These are phyloP conservation scores for Pseudonitzschia multiseries DNA, from an alignment of 108 stramenopile genomes.

Conservation along the genomic window DNA sequence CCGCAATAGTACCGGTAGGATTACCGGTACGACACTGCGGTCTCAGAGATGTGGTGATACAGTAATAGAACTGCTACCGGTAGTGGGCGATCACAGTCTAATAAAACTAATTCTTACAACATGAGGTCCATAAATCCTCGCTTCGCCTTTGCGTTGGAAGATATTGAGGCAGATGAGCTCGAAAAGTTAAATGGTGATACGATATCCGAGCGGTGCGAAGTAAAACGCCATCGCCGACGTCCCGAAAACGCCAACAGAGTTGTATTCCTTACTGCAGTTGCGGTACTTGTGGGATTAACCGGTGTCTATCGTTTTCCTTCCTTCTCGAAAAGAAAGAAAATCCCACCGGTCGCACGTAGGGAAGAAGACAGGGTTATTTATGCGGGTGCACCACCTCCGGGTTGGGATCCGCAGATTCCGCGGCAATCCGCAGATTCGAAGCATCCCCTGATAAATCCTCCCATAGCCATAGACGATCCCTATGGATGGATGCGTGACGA, in stretches of 20 bases:
- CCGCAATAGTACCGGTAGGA: too few species aligned
- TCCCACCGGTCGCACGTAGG: constrained; percentile 59
- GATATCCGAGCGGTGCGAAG: not conserved
- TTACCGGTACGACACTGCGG: too few species aligned
- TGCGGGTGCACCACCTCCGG: constrained; percentile 48
- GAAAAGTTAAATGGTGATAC: not conserved
- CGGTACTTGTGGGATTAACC: not conserved
- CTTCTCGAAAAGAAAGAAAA: not conserved
- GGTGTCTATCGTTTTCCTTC: not conserved
- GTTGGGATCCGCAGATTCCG: constrained; percentile 13
- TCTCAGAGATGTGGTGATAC: too few species aligned
- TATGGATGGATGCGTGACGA: constrained; percentile 87
- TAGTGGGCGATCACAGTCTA: not conserved
- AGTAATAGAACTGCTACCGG: too few species aligned
- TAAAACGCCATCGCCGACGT: not conserved
- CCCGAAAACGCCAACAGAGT: not conserved
- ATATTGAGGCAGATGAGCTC: not conserved
- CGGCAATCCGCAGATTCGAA: constrained; percentile 65
- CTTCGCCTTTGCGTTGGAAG: not conserved
- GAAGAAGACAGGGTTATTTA: constrained; percentile 72
- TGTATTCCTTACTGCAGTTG: not conserved
- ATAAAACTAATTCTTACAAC: not conserved
- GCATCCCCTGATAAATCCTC: constrained; percentile 72
- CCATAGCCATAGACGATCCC: constrained; percentile 49
- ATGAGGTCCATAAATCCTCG: not conserved